Conservation (phyloP, 257 asterid genomes). For the Leonotis leonurus region DNA sequence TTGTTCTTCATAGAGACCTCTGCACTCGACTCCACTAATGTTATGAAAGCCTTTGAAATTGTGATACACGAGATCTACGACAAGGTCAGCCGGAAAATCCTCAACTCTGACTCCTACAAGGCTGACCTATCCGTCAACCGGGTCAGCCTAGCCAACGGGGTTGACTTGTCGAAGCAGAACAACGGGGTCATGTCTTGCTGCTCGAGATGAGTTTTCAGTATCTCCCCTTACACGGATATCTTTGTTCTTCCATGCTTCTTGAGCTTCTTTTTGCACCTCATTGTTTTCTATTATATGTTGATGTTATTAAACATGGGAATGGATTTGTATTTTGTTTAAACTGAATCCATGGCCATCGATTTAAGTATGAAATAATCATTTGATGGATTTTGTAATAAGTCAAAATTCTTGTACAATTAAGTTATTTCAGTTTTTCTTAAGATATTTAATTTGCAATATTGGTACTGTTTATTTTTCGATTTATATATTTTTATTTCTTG, state of each 20-base stretch:
- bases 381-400: too few species aligned
- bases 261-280: too few species aligned
- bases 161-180: constrained; percentile 30
- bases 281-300: too few species aligned
- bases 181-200: constrained; percentile 24
- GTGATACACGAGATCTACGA: constrained; percentile 61
- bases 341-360: too few species aligned
- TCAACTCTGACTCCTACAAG: constrained; percentile 56
- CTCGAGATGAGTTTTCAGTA: constrained; percentile 17
- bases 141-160: constrained; percentile 31
- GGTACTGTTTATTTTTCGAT: background rate
- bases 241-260: background rate
- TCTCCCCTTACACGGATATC: background rate
- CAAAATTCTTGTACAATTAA: too few species aligned
- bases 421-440: background rate
- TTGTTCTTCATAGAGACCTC: too few species aligned
- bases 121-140: constrained; percentile 54
- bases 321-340: too few species aligned
- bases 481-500: background rate
- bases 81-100: constrained; percentile 50
- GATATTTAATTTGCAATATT: background rate
- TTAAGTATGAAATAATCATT: too few species aligned
- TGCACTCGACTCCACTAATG: too few species aligned
- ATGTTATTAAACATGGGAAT: too few species aligned
- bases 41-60: constrained; percentile 54